A percentile compares a stretch with the other conserved stretches of the same genome.
Conservation (phyloP, 805 yeast species). For the Candida suzukii region DNA sequence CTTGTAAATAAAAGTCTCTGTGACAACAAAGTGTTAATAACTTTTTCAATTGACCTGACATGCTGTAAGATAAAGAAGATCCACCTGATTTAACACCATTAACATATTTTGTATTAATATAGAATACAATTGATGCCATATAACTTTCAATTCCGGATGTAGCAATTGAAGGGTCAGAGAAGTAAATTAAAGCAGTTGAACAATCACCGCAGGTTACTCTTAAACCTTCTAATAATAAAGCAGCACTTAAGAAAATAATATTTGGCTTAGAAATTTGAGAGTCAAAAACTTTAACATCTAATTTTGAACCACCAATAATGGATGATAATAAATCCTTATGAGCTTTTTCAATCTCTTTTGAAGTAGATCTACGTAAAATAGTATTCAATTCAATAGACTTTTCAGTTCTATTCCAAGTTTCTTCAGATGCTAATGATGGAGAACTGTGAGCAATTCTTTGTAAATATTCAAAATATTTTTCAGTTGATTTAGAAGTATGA, state of each 20-base stretch:
- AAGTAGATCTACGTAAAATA: slow-evolving; percentile 82
- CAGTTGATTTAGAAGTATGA: slow-evolving; percentile 47
- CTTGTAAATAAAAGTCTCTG: slow-evolving; percentile 66
- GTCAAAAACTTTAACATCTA: slow-evolving; percentile 35
- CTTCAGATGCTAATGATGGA: slow-evolving; percentile 81
- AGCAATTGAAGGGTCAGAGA: slow-evolving; percentile 77
- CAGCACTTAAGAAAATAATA: slow-evolving; percentile 80
- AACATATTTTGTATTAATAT: slow-evolving; percentile 52
- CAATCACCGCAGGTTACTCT: slow-evolving; percentile 79
- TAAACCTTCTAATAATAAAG: slow-evolving; percentile 69
- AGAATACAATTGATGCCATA: slow-evolving; percentile 57
- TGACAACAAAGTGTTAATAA: slow-evolving; percentile 71
- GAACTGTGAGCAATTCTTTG: slow-evolving; percentile 75
- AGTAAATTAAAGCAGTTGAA: slow-evolving; percentile 67
- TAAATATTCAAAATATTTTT: slow-evolving; percentile 40
- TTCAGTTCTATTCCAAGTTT: slow-evolving; percentile 76
- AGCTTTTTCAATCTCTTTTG: slow-evolving; percentile 69
- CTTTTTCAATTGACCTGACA: slow-evolving; percentile 63
- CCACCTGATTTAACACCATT: slow-evolving; percentile 45
- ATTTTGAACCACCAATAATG: slow-evolving; percentile 42
- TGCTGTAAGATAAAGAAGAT: slow-evolving; percentile 48
- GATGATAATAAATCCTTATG: slow-evolving; percentile 57
- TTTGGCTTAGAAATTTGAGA: slow-evolving; percentile 59
- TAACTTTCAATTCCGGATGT: slow-evolving; percentile 62
- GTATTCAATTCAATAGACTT: slow-evolving; percentile 90